Evolutionary conservation across 805 yeast species (phyloP).

Genomic region (Ogataea salicorniae): DNA sequence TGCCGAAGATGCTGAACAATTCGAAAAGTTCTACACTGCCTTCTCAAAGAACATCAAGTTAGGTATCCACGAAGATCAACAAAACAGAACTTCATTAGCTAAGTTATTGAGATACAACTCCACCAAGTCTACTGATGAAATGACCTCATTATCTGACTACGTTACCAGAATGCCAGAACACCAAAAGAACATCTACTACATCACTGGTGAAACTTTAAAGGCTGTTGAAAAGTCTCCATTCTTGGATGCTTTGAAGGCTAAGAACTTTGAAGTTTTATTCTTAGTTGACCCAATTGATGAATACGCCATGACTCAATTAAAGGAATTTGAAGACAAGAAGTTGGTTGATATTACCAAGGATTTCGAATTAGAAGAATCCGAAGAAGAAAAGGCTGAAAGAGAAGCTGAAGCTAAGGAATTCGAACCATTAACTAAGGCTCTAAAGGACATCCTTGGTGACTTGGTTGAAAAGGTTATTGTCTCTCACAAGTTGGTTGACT

Average conservation of each 20-base stretch:
- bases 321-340: constrained; percentile 99
- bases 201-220: constrained; percentile 98
- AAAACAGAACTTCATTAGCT: constrained; percentile 93
- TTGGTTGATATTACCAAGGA: constrained; percentile 98
- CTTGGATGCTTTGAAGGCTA: constrained; percentile 97
- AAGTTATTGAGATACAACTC: constrained; percentile 96
- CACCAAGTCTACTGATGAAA: constrained; percentile 90
- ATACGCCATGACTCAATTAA: constrained; percentile 98
- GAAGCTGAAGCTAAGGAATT: constrained; percentile 89
- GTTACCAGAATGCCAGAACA: constrained; percentile 99
- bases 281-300: constrained; percentile 99
- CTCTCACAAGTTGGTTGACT: constrained; percentile 93
- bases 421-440: constrained; percentile 90
- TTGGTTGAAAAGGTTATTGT: constrained; percentile 99
- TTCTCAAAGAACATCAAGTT: constrained; percentile 97
- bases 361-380: constrained; percentile 97
- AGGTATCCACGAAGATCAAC: constrained; percentile 98
- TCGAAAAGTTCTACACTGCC: constrained; percentile 96
- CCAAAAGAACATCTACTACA: constrained; percentile 98
- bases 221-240: constrained; percentile 99
- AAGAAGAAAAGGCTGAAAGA: constrained; percentile 92
- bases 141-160: constrained; percentile 92
- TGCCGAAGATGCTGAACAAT: constrained; percentile 98
- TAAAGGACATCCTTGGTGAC: constrained; percentile 96
- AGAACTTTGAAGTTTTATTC: constrained; percentile 97